Evolutionary conservation across 1,284 basidiomycete species (phyloP).

Genomic region (Irpex sp.): DNA sequence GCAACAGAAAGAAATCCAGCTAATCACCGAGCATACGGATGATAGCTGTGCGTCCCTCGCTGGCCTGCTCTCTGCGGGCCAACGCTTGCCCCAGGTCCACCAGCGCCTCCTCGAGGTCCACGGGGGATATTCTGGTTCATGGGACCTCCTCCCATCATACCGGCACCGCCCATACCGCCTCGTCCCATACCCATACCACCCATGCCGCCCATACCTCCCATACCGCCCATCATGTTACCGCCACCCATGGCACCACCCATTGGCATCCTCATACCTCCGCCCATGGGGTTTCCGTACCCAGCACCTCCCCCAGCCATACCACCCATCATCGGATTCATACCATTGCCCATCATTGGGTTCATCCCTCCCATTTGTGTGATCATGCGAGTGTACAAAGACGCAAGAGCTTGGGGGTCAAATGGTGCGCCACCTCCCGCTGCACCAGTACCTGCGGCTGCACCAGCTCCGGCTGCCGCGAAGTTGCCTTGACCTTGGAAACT

Average conservation of each 20-base stretch:
- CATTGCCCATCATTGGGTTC: conserved; percentile 40
- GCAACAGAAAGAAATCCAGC: neutral
- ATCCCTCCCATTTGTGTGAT: conserved; percentile 61
- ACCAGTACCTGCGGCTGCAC: conserved; percentile 20
- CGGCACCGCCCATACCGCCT: conserved; percentile 25
- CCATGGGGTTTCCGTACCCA: conserved; percentile 28
- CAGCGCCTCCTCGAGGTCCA: conserved; percentile 59
- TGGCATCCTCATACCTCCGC: conserved; percentile 33
- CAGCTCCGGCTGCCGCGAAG: conserved; percentile 17
- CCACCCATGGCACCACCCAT: conserved; percentile 25
- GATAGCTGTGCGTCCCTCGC: conserved; percentile 73
- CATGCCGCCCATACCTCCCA: conserved; percentile 36
- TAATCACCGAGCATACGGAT: conserved; percentile 68
- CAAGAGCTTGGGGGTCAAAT: conserved; percentile 80
- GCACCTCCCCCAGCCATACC: conserved; percentile 29
- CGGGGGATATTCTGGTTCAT: conserved; percentile 59
- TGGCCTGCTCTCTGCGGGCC: conserved; percentile 74
- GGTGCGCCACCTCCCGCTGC: conserved; percentile 43
- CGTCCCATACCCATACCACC: conserved; percentile 34
- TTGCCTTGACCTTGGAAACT: conserved; percentile 24
- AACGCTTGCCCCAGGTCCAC: conserved; percentile 48
- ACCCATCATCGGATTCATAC: conserved; percentile 43
- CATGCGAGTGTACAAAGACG: conserved; percentile 80
- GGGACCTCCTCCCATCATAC: conserved; percentile 28
- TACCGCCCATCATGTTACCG: conserved; percentile 41